Evolutionary conservation across 179 eudicot genomes (phyloP).

Genomic region (Corrigiola litoralis): DNA sequence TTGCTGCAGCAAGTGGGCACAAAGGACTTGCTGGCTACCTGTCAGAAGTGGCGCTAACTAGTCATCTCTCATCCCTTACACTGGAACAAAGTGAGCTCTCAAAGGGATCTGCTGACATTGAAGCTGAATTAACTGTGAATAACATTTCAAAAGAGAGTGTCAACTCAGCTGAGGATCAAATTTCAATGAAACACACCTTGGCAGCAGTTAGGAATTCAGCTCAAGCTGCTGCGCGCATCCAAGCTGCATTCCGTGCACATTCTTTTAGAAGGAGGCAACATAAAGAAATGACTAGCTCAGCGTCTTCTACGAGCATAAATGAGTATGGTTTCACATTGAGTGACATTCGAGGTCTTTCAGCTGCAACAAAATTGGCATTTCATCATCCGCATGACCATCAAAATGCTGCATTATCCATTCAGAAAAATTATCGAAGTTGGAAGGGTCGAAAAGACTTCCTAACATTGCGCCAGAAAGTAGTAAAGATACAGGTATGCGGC

Average conservation of each 20-base stretch:
- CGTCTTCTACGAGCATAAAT: slow-evolving; percentile 28
- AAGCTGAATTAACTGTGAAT: slow-evolving; percentile 63
- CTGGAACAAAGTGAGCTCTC: slow-evolving; percentile 64
- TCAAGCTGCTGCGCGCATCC: slow-evolving; percentile 89
- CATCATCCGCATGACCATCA: slow-evolving; percentile 41
- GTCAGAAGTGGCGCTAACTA: slow-evolving; percentile 78
- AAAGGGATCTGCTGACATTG: slow-evolving; percentile 56
- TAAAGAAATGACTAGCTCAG: slow-evolving; percentile 35
- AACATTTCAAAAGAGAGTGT: slow-evolving; percentile 33
- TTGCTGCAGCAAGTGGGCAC: slow-evolving; percentile 72
- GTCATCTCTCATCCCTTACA: slow-evolving; percentile 77
- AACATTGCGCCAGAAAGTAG: slow-evolving; percentile 78
- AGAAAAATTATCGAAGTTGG: slow-evolving; percentile 84
- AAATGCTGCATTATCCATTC: slow-evolving; percentile 80
- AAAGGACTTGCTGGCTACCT: slow-evolving; percentile 92
- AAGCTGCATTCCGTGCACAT: slow-evolving; percentile 89
- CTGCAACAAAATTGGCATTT: slow-evolving; percentile 65
- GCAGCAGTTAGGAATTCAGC: slow-evolving; percentile 75
- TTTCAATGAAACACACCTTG: slow-evolving; percentile 51
- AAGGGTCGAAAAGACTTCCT: slow-evolving; percentile 80
- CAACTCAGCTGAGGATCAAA: slow-evolving; percentile 42
- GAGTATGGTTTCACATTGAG: slow-evolving; percentile 45
- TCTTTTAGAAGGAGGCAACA: slow-evolving; percentile 74
- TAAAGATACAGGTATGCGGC: slow-evolving; percentile 80
- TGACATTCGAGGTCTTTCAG: slow-evolving; percentile 61